Evolutionary conservation across 768 basidiomycete genomes (phyloP).

Genomic region (Suillus bovinus): DNA sequence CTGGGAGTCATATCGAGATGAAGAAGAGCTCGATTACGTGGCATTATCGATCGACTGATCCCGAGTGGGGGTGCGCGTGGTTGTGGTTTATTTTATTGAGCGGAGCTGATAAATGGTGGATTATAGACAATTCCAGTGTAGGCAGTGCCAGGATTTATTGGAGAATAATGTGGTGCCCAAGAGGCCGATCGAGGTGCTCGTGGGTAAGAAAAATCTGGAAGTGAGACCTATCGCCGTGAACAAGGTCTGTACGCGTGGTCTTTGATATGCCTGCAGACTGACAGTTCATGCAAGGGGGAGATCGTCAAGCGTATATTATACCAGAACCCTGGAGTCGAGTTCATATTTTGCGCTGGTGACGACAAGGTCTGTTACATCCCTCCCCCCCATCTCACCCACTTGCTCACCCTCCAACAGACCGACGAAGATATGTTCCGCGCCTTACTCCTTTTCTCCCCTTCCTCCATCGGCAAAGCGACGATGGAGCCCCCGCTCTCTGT

Average conservation of each 20-base stretch:
- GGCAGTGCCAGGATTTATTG: conserved; percentile 93
- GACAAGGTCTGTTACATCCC: conserved; percentile 68
- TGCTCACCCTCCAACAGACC: conserved; percentile 48
- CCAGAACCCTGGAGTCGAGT: conserved; percentile 90
- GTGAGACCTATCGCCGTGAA: conserved; percentile 94
- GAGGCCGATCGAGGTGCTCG: conserved; percentile 93
- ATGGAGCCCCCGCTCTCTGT: conserved; percentile 61
- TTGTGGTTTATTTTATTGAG: neutral
- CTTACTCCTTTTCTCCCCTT: conserved; percentile 59
- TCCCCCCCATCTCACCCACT: neutral
- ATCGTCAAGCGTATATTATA: conserved; percentile 95
- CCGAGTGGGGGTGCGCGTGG: conserved; percentile 86
- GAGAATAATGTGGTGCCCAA: conserved; percentile 94
- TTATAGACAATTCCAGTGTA: conserved; percentile 83
- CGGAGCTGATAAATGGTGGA: conserved; percentile 9
- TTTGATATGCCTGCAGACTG: neutral
- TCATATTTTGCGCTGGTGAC: conserved; percentile 97
- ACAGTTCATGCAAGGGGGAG: conserved; percentile 60
- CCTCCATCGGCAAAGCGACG: conserved; percentile 36
- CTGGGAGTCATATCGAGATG: conserved; percentile 93
- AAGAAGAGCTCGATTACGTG: conserved; percentile 98
- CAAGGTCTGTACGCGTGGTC: conserved; percentile 52
- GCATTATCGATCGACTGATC: conserved; percentile 47
- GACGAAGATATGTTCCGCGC: conserved; percentile 99
- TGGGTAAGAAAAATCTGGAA: conserved; percentile 98